A percentile compares a stretch with the other conserved stretches of the same genome.
phyloP scores from a whole-genome alignment of 805 yeast genomes.

The Saccharomycopsis guyanensis region DNA sequence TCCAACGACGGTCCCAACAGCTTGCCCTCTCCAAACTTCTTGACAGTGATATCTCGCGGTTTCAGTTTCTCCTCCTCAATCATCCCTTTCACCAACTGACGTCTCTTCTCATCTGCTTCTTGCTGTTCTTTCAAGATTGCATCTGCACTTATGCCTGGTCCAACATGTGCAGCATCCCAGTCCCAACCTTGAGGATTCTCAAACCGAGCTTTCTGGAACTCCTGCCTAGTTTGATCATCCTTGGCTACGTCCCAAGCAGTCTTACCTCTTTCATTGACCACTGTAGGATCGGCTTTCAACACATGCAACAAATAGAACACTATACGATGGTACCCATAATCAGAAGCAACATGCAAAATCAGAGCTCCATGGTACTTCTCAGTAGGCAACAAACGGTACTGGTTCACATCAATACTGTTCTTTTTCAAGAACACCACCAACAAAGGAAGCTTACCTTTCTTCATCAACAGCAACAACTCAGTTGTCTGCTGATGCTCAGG shows the following conservation, averaged over 20 bases:
- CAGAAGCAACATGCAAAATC: conserved; percentile 68
- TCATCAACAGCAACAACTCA: conserved; percentile 53
- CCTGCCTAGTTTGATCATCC: conserved; percentile 28
- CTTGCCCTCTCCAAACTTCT: conserved; percentile 34
- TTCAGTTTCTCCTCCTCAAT: conserved; percentile 33
- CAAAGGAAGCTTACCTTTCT: conserved; percentile 72
- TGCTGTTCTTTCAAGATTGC: conserved; percentile 41
- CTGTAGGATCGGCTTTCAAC: conserved; percentile 64
- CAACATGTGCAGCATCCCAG: conserved; percentile 66
- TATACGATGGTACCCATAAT: conserved; percentile 59
- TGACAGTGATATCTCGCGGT: conserved; percentile 7
- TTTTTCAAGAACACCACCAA: conserved; percentile 54
- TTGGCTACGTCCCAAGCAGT: conserved; percentile 64
- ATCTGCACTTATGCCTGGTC: conserved; percentile 48
- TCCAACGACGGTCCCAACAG: conserved; percentile 23
- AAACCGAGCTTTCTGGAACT: conserved; percentile 61
- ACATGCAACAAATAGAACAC: conserved; percentile 51
- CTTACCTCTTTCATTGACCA: conserved; percentile 44
- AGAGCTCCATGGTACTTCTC: conserved; percentile 47
- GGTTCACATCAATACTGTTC: conserved; percentile 30
- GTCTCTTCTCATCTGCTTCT: conserved; percentile 33
- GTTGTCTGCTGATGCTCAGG: conserved; percentile 43
- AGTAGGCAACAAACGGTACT: conserved; percentile 41
- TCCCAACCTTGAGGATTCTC: conserved; percentile 67
- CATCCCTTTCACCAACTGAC: conserved; percentile 36